These are phyloP conservation scores for Micractinium conductrix DNA, from an alignment of 139 green algal species.

Conservation along the genomic window DNA sequence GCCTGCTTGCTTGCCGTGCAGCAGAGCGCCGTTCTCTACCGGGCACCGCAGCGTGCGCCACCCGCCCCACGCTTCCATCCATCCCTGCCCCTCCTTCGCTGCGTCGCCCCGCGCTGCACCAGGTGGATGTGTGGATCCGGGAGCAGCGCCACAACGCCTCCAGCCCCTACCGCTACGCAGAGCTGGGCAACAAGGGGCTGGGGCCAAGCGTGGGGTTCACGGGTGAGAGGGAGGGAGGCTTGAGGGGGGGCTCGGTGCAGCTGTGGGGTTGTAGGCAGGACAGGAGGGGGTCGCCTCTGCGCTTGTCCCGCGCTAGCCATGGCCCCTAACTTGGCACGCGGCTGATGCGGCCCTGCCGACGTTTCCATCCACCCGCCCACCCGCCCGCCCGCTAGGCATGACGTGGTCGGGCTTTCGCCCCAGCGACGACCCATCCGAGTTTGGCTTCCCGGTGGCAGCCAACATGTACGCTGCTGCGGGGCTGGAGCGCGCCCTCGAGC, in stretches of 20 bases:
- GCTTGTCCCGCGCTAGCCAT: no score
- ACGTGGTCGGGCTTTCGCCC: constrained; percentile 70
- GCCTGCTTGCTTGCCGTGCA: no score
- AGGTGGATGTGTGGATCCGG: constrained; percentile 50
- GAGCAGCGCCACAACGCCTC: constrained; percentile 64
- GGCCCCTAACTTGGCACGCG: no score
- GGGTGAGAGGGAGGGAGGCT: constrained; percentile 7
- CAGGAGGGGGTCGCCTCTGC: no score
- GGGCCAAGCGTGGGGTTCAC: constrained; percentile 42
- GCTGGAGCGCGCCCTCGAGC: constrained; percentile 54
- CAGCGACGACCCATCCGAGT: constrained; percentile 61
- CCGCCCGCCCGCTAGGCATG: constrained; percentile 52
- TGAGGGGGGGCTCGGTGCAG: no score
- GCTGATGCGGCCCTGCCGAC: no score
- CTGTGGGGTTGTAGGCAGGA: no score
- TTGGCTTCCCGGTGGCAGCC: constrained; percentile 59
- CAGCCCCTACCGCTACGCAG: constrained; percentile 61
- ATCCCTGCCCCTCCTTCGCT: neutral
- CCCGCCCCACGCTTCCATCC: neutral
- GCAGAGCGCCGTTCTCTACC: no score
- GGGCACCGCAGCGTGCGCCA: no score
- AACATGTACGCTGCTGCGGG: constrained; percentile 58
- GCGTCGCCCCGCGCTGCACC: no score
- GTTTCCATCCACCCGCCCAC: no score
- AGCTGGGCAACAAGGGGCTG: constrained; percentile 53